phyloP scores from a whole-genome alignment of 345 rosid species.

The Xanthoceras sorbifolium region DNA sequence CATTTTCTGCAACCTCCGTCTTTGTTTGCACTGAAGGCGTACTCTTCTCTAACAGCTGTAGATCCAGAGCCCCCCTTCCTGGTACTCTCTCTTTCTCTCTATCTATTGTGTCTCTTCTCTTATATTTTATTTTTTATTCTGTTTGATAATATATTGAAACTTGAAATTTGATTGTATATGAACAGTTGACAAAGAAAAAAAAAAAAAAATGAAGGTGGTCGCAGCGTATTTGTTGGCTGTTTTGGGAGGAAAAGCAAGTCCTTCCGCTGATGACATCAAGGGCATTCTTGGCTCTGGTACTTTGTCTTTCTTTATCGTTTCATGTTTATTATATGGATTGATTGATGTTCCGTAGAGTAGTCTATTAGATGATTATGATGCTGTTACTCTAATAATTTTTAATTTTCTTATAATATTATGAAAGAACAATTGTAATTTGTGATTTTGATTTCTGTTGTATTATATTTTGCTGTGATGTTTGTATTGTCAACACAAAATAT shows the following conservation, averaged over 20 bases:
- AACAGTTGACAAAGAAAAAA: constrained; percentile 1
- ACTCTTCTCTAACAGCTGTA: not conserved
- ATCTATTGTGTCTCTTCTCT: not conserved
- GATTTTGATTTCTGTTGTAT: not conserved
- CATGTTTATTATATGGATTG: not conserved
- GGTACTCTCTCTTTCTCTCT: constrained; percentile 2
- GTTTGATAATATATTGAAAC: not conserved
- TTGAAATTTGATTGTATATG: not conserved
- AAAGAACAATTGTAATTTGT: not conserved
- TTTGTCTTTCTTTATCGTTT: not conserved
- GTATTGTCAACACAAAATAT: not conserved
- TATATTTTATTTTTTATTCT: not conserved
- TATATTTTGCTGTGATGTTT: not conserved
- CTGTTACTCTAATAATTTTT: not conserved
- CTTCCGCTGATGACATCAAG: constrained; percentile 48
- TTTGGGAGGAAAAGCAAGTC: constrained; percentile 53
- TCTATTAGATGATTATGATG: not conserved
- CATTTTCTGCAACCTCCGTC: too few relatives aligned
- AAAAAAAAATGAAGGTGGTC: constrained; percentile 45
- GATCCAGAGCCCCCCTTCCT: constrained; percentile 2
- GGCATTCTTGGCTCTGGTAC: constrained; percentile 51
- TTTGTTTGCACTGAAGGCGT: not conserved
- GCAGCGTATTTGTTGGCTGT: constrained; percentile 64
- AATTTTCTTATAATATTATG: not conserved
- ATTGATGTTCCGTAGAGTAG: not conserved